Percentiles rank a stretch among this genome's conserved stretches.
Evolutionary conservation across 352 stramenopile species (phyloP).

Genomic region (Phytophthora podocarpi): DNA sequence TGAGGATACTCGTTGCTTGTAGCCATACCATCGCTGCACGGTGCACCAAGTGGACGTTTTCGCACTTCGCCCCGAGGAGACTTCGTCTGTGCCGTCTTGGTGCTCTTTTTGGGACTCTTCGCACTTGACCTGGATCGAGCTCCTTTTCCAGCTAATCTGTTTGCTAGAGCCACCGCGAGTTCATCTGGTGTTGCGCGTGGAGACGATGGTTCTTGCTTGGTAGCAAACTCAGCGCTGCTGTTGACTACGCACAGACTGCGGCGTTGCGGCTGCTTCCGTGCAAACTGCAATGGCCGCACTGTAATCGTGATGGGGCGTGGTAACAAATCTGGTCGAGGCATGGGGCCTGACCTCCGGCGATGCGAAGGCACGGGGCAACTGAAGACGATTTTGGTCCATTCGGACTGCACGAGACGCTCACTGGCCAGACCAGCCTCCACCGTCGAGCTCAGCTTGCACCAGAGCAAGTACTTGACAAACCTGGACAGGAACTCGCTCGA

Average conservation of each 20-base stretch:
- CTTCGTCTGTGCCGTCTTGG: slow-evolving; percentile 27
- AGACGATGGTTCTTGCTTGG: slow-evolving; percentile 18
- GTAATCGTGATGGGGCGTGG: slow-evolving; percentile 66
- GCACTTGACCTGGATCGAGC: slow-evolving; percentile 6
- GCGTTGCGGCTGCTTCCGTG: slow-evolving; percentile 32
- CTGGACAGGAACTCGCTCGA: slow-evolving; percentile 29
- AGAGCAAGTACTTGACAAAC: slow-evolving; percentile 60
- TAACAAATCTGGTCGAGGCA: slow-evolving; percentile 50
- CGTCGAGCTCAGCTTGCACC: slow-evolving; percentile 50
- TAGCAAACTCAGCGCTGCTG: slow-evolving; percentile 8
- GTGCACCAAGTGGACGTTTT: slow-evolving; percentile 22
- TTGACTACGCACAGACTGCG: slow-evolving; percentile 23
- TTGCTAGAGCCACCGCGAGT: slow-evolving; percentile 14
- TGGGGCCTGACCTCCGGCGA: slow-evolving; percentile 42
- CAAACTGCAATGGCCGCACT: slow-evolving; percentile 52
- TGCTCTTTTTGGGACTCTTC: slow-evolving; percentile 37
- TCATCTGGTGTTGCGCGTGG: slow-evolving; percentile 19
- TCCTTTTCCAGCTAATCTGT: slow-evolving; percentile 30
- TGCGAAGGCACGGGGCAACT: slow-evolving; percentile 41
- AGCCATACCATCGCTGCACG: slow-evolving; percentile 10
- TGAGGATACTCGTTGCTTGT: slow-evolving; percentile 8
- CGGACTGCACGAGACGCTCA: slow-evolving; percentile 53
- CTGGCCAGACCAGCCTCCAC: slow-evolving; percentile 42
- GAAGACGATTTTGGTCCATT: slow-evolving; percentile 87
- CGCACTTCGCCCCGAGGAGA: slow-evolving; percentile 33